Evolutionary conservation across 1,284 basidiomycete genomes (phyloP), one percentile per base, ranked within the genome.

Genomic region (Trametes pubescens): DNA sequence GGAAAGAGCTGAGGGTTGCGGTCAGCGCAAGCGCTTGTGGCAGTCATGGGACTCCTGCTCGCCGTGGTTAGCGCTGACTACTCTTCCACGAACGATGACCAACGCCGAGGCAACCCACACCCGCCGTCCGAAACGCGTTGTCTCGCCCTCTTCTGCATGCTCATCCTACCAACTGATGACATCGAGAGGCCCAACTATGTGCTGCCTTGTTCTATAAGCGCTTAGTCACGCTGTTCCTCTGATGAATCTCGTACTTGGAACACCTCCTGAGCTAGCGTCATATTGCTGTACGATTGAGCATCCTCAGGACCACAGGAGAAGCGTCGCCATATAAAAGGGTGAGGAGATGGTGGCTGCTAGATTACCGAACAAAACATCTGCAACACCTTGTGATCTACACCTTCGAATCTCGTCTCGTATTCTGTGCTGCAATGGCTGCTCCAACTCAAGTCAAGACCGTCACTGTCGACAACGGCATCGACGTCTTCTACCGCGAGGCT

Each of bases 401-500:
- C 37, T 38, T 10, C 37, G 10, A 38, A 32, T 8, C 29, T 8
- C 8, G 4, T 8, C 8, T 8, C 29, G 8, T 32, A 32, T 32
- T 32, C 29, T 32, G 29, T 32, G 29, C 29, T 32, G 22, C 21
- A 22, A 66, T 66, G 65, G 59, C 65, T 18, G 34, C 56, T 1
- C 34, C 57, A 1, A 70, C 65, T 40, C 65, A 68, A 18, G 57
- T 69, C 51, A 72, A 73, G 55, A 71, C 68, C 38, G 65, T 79
- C 58, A 62, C 69, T 4, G 78, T 74, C 40, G 77, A 80, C 63
- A 74, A 75, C 43, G 74, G 67, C 29, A 54, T 81, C 55, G 71
- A 77, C 6, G 69, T 85, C 5, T 81, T 81, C 73, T 84, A 84
- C 69, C 78, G 80, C 52, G 74, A 79, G 56, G 79, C 82, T 0